Base-by-base conservation (phyloP, 2,329 filamentous ascomycete genomes). In the Penicillium sp. region DNA sequence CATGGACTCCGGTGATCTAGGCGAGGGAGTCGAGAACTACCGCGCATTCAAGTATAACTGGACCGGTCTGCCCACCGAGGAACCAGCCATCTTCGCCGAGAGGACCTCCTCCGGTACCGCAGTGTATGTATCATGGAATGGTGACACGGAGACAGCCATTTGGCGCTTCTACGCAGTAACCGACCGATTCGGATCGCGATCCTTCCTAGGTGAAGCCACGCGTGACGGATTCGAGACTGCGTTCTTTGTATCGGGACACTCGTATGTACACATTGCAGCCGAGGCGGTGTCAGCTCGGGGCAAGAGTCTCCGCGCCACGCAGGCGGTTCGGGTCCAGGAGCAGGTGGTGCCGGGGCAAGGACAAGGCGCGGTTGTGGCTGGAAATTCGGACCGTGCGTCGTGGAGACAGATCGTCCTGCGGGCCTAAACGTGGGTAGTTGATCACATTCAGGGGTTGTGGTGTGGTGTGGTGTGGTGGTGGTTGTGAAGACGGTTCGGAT, bases 81-180 rank as follows among this genome's bases (percentile, higher is more conserved):
- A 61, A 1, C 72, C 73, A 1, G 68, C 71, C 0, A 65, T 75
- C 13, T 64, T 70, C 5, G 74, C 74, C 3, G 68, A 68, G 34
- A 64, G 63, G 15, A 68, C 69, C 3, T 54, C 63, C 6, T 60
- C 62, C 1, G 60, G 56, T 18, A 68, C 63, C 7, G 68, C 71
- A 7, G 65, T 76, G n/a, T 85, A 80, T 63, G 80, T 83, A 2
- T 82, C 78, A 4, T 82, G 79, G 79, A 81, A 81, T 50, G 79
- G 79, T 4, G 78, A 78, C 41, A 81, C 78, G 0, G 73, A 77
- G 60, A 77, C 75, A 0, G 66, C 60, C 3, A 33, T 49, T 3
- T 81, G 82, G 83, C 71, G 75, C 21, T 82, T 84, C 59, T 81
- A 76, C 60, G 74, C 72, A 3, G 60, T 65, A 12, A 57, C 55